phyloP scores from a whole-genome alignment of 2,329 filamentous ascomycete genomes.

The Exophiala sp. region DNA sequence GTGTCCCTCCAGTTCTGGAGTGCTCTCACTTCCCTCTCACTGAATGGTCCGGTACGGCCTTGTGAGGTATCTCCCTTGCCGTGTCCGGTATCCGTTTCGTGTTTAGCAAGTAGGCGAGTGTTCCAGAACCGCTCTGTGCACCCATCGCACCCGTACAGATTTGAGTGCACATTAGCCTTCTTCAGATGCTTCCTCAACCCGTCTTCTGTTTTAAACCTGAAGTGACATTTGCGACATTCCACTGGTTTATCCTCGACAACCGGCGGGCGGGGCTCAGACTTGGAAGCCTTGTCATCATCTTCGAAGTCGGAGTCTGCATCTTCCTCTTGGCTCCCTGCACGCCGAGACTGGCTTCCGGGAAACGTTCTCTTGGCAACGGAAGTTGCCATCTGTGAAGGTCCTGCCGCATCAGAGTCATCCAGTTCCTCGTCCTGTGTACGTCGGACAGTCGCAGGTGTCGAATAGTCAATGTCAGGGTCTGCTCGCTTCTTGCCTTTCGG shows the following conservation, averaged over 20 bases:
- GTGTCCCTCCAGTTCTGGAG: conserved; percentile 23
- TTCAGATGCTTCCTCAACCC: conserved; percentile 10
- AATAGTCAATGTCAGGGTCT: conserved; percentile 17
- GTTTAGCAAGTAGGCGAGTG: conserved; percentile 11
- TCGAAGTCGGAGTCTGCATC: conserved; percentile 9
- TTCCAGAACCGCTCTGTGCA: conserved; percentile 17
- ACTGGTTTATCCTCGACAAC: neutral
- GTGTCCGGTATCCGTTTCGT: conserved; percentile 21
- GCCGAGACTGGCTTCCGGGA: neutral
- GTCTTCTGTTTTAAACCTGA: conserved; percentile 3
- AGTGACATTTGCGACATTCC: conserved; percentile 18
- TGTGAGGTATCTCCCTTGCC: conserved; percentile 9
- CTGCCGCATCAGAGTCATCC: conserved; percentile 1
- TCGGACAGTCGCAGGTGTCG: conserved; percentile 4
- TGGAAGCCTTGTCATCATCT: neutral
- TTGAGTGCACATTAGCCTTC: conserved; percentile 9
- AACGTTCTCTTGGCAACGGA: conserved; percentile 20
- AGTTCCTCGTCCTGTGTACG: neutral
- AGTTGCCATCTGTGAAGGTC: conserved; percentile 17
- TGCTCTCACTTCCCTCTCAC: conserved; percentile 18
- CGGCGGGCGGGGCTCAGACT: neutral
- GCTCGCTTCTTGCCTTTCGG: conserved; percentile 22
- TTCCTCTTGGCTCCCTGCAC: conserved; percentile 1
- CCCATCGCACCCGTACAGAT: conserved; percentile 6
- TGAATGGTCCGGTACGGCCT: conserved; percentile 22